Conservation (phyloP, 371 early-diverging fungal species). For the Mucor saturninus region DNA sequence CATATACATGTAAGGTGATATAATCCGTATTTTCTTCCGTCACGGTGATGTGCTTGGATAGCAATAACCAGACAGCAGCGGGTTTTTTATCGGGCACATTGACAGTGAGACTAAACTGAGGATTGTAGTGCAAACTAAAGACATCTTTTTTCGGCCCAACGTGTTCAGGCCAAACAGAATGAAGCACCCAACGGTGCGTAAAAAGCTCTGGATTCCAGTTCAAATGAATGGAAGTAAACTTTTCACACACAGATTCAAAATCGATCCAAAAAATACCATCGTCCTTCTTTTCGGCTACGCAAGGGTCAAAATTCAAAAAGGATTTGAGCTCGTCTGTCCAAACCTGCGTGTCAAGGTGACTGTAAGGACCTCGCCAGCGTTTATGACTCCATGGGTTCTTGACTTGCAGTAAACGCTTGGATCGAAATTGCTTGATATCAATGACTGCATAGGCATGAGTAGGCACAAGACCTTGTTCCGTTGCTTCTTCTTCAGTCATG, state of each 20-base stretch:
- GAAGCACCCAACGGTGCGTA: slow-evolving; percentile 63
- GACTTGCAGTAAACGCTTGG: slow-evolving; percentile 58
- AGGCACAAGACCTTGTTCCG: slow-evolving; percentile 76
- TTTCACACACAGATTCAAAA: slow-evolving; percentile 75
- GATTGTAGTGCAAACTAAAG: slow-evolving; percentile 75
- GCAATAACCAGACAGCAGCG: slow-evolving; percentile 76
- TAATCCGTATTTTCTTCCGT: slow-evolving; percentile 86
- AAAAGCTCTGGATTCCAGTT: slow-evolving; percentile 88
- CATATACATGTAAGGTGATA: slow-evolving; percentile 84
- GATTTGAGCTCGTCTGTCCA: slow-evolving; percentile 77
- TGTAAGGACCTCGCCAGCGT: slow-evolving; percentile 85
- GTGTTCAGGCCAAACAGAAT: slow-evolving; percentile 67
- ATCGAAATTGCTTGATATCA: slow-evolving; percentile 43
- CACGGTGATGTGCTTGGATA: slow-evolving; percentile 81
- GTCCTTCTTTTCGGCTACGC: slow-evolving; percentile 65
- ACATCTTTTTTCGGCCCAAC: slow-evolving; percentile 69
- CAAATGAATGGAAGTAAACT: slow-evolving; percentile 85
- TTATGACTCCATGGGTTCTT: slow-evolving; percentile 94
- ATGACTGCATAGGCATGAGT: slow-evolving; percentile 92
- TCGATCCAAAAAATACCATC: slow-evolving; percentile 91
- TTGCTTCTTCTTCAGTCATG: slow-evolving; percentile 74
- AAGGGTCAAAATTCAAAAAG: slow-evolving; percentile 74
- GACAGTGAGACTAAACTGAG: slow-evolving; percentile 73
- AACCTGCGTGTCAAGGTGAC: slow-evolving; percentile 67
- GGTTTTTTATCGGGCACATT: slow-evolving; percentile 60